Conservation (phyloP, 1,284 basidiomycete genomes). For the Leccinum ponderosum region DNA sequence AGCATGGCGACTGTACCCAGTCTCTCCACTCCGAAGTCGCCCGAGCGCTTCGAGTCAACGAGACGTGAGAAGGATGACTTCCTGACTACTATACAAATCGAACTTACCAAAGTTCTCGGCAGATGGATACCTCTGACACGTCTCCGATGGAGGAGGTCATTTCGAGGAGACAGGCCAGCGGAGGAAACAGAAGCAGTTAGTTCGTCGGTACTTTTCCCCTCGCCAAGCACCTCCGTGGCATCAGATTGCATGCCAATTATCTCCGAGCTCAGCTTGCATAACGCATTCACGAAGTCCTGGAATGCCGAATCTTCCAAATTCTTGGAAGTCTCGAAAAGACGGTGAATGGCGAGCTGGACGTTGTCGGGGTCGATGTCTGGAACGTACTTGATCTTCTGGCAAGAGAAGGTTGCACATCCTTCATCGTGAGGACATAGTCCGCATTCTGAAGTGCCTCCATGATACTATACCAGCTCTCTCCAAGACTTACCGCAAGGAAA, state of each 20-base stretch:
- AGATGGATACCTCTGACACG: slow-evolving; percentile 85
- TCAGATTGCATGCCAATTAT: slow-evolving; percentile 86
- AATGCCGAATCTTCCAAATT: slow-evolving; percentile 85
- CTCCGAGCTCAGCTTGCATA: slow-evolving; percentile 84
- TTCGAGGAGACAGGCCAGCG: slow-evolving; percentile 41
- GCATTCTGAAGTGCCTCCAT: slow-evolving; percentile 92
- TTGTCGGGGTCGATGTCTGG: slow-evolving; percentile 79
- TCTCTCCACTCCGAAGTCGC: slow-evolving; percentile 87
- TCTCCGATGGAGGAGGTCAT: slow-evolving; percentile 56
- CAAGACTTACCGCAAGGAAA: slow-evolving; percentile 83
- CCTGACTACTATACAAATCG: neutral
- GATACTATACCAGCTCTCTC: slow-evolving; percentile 88
- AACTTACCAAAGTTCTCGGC: slow-evolving; percentile 69
- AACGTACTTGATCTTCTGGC: slow-evolving; percentile 39
- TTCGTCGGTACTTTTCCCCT: slow-evolving; percentile 45
- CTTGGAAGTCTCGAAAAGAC: slow-evolving; percentile 82
- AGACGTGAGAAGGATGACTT: neutral
- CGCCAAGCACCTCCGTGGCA: slow-evolving; percentile 31
- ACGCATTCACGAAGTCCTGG: slow-evolving; percentile 75
- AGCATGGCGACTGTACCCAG: slow-evolving; percentile 77
- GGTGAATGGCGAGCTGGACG: slow-evolving; percentile 70
- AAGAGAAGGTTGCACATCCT: slow-evolving; percentile 38
- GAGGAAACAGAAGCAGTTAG: slow-evolving; percentile 32
- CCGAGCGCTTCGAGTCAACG: slow-evolving; percentile 53
- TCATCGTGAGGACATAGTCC: slow-evolving; percentile 80